Conservation (phyloP, 164 flowering plant genomes). For the Tetracentron sinense region DNA sequence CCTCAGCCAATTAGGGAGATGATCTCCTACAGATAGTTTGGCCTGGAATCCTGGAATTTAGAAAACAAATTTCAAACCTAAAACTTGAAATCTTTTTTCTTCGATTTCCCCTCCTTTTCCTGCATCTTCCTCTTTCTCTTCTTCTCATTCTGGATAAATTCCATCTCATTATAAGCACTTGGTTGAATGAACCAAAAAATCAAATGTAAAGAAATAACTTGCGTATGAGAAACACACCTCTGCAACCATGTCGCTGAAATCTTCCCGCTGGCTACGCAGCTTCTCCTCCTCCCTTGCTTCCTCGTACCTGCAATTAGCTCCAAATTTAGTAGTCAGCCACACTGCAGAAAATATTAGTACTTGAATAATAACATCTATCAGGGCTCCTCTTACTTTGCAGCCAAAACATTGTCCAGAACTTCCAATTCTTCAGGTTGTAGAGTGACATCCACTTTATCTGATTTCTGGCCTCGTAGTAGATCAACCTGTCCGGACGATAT, state of each 20-base stretch:
- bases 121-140: conserved; percentile 91
- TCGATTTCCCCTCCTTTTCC: conserved; percentile 82
- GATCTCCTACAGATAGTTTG: too few relatives aligned
- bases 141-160: conserved; percentile 66
- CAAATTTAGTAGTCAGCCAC: background rate
- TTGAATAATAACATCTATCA: background rate
- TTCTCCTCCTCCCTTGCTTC: conserved; percentile 98
- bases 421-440: conserved; percentile 93
- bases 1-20: too few relatives aligned
- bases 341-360: background rate
- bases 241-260: conserved; percentile 99
- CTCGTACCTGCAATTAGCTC: conserved; percentile 55
- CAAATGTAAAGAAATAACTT: background rate
- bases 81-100: conserved; percentile 93
- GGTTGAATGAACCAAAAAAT: background rate
- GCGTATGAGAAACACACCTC: conserved; percentile 45
- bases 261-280: conserved; percentile 77
- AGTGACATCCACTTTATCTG: conserved; percentile 93
- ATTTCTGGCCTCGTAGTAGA: conserved; percentile 86
- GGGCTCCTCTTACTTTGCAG: conserved; percentile 70
- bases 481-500: conserved; percentile 63
- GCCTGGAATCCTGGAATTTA: too few relatives aligned
- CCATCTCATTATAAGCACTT: background rate
- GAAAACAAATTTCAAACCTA: too few relatives aligned
- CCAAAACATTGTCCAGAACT: conserved; percentile 72